These are phyloP conservation scores for Macrolepiota fuliginosa DNA, from an alignment of 768 basidiomycete genomes.

Conservation along the genomic window DNA sequence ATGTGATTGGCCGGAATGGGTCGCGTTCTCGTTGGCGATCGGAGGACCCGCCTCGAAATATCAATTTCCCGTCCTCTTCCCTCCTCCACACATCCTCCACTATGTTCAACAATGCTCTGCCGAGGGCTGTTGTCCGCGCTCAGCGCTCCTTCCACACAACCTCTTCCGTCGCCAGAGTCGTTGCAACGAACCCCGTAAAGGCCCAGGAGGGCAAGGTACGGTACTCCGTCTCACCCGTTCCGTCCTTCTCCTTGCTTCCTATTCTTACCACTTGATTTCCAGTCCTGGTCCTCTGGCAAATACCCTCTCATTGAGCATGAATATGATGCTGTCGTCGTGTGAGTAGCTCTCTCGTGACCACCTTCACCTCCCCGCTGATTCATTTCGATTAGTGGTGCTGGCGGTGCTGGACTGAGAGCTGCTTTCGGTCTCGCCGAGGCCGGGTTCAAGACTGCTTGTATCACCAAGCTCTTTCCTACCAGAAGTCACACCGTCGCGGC, in stretches of 20 bases:
- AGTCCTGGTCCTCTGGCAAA: conserved; percentile 82
- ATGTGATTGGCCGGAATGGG: conserved; percentile 39
- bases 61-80: conserved; percentile 14
- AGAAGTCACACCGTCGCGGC: conserved; percentile 99
- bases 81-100: conserved; percentile 24
- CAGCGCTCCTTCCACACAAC: conserved; percentile 69
- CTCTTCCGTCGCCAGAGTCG: conserved; percentile 53
- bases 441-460: conserved; percentile 98
- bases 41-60: conserved; percentile 16
- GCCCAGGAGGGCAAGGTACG: conserved; percentile 81
- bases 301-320: conserved; percentile 99
- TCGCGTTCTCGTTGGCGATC: conserved; percentile 26
- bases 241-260: conserved; percentile 10
- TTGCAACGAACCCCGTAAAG: conserved; percentile 71
- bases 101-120: conserved; percentile 69
- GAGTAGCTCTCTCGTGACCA: conserved; percentile 34
- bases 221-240: conserved; percentile 35
- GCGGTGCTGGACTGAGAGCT: conserved; percentile 96
- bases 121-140: conserved; percentile 46
- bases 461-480: conserved; percentile 98
- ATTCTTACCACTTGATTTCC: conserved; percentile 17
- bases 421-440: conserved; percentile 98
- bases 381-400: conserved; percentile 69
- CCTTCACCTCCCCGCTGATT: conserved; percentile 11
- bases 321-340: conserved; percentile 99